Base-by-base conservation (phyloP, 1,284 basidiomycete genomes). In the Volvariella volvacea region DNA sequence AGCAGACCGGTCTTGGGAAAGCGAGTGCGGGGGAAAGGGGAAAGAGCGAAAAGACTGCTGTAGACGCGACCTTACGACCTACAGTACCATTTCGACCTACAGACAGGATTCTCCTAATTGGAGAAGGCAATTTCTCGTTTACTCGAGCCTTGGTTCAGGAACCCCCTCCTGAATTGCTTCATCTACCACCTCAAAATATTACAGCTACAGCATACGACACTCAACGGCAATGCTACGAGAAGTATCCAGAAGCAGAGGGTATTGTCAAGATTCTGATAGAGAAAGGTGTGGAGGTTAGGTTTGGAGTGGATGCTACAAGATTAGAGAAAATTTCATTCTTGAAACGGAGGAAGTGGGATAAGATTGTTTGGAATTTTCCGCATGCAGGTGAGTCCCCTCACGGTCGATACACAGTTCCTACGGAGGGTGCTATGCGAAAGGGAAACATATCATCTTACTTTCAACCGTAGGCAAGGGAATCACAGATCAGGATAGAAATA, bases 111-210 rank as follows among this genome's bases (percentile, higher is more conserved):
- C 74, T 98, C 12, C 75, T 97, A 30, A 70, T 98, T 41, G 94
- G 95, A n/a, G 94, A 98, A 67, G 91, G 90, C 20, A 93, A 98
- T 62, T 98, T 99, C 56, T 95, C 92, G 1, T 99, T 93, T 57
- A 74, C 93, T 0, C 78, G 78, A 17, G 83, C 92, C 6, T 72
- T 98, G 4, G 64, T 90, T n/a, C 60, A 64, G 45, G 68, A 71
- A 53, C 73, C 77, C 7, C 78, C 81, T 3, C 28, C 62, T 16
- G 55, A 62, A 2, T 56, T 86, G 38, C 68, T 69, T 31, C 66
- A 71, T 48, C 68, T 92, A 16, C 78, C 84, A 0, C 70, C 86
- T 0, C 62, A 61, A 15, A 88, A 87, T 53, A 65, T 98, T 36
- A 80, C 86, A 2, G 91, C 95, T 1, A 98, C 95, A 1, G 80